Evolutionary conservation across 2,329 filamentous ascomycete genomes (phyloP), one percentile per base, ranked within the genome.

Genomic region (Paecilomyces dactylethromorphus): DNA sequence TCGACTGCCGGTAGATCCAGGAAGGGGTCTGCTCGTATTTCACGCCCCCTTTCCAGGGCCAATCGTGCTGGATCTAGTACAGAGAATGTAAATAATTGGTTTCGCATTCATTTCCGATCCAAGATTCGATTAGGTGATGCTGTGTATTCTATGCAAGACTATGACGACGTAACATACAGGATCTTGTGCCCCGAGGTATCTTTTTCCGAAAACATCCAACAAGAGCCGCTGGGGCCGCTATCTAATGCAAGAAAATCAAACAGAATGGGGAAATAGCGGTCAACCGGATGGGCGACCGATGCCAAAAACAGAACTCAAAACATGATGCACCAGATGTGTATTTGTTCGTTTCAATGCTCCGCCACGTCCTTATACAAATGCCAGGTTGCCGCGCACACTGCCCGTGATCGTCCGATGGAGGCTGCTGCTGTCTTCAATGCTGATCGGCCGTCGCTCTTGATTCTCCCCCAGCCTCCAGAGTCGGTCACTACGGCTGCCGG

Each of bases 371-470:
- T 60, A 72, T 33, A 73, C 65, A 64, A 72, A 73, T n/a, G 66
- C 67, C 15, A 68, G 60, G 56, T 68, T 68, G 26, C 68, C 68
- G 50, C 62, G 58, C n/a, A 66, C 61, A 60, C 69, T 72, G 26
- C 63, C 64, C 10, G 64, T 66, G 6, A 59, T 54, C 2, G 64
- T 64, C 33, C 62, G 64, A 45, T 60, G 60, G 18, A 69, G 55
- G 49, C 59, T 57, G 31, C 59, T 57, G 24, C 22, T 55, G 24
- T 60, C 59, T 51, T 60, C 63, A 15, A 66, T 62, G 55, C 63
- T 67, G 31, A 63, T 53, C 4, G 59, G 60, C 24, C 60, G 61
- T 31, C 58, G 58, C 32, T 61, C 56, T 54, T 59, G 58, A 33
- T 63, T 63, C 39, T 65, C 60, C 32, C 56, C 60, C 18, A 66